Conservation (phyloP, 73 alveolate species). For the Paramecium sonneborni region DNA sequence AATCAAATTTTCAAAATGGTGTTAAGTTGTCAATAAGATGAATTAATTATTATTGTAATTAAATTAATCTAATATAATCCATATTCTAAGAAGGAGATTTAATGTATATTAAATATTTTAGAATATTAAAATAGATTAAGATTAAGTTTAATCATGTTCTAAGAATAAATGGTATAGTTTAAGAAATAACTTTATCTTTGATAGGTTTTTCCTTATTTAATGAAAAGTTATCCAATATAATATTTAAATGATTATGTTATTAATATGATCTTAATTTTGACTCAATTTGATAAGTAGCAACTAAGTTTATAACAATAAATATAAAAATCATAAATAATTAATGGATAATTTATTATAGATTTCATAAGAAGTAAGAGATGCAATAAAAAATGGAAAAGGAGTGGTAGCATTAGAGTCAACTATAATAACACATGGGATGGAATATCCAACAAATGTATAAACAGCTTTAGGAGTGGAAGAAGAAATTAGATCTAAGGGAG, state of each 20-base stretch:
- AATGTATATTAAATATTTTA: background rate
- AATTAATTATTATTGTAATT: background rate
- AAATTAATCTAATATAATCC: too few species aligned
- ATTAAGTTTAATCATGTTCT: background rate
- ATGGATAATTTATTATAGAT: background rate
- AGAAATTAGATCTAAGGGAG: conserved; percentile 82
- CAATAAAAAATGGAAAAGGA: conserved; percentile 16
- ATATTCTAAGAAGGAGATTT: background rate
- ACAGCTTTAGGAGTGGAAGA: conserved; percentile 90
- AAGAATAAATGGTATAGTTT: too few species aligned
- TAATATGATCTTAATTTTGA: background rate
- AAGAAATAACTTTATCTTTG: background rate
- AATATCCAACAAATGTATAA: conserved; percentile 85
- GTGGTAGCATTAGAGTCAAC: conserved; percentile 95
- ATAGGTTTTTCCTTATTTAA: background rate
- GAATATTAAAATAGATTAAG: background rate
- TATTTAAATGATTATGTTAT: background rate
- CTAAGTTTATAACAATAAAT: background rate
- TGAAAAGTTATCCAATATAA: background rate
- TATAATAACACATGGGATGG: conserved; percentile 96
- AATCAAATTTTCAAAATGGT: background rate
- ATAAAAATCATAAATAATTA: background rate
- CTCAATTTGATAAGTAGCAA: background rate
- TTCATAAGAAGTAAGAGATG: background rate
- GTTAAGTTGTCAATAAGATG: background rate